These are phyloP conservation scores for Melaleuca quinquenervia DNA, from an alignment of 345 rosid genomes.

Conservation along the genomic window DNA sequence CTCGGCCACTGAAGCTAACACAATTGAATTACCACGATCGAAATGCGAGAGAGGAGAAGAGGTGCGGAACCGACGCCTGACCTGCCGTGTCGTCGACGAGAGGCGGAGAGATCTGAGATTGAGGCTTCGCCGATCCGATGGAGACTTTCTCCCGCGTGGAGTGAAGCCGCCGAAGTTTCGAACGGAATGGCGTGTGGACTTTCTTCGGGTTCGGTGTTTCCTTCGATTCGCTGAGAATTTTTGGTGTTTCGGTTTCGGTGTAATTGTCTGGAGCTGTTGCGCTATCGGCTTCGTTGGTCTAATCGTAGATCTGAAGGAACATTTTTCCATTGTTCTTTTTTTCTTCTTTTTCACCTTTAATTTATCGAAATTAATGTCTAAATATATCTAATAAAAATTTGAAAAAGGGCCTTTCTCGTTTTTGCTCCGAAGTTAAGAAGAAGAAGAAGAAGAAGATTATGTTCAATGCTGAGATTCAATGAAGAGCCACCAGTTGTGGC, in stretches of 20 bases:
- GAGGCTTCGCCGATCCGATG: neutral
- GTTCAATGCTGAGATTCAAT: neutral
- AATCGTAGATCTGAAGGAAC: neutral
- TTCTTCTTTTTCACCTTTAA: neutral
- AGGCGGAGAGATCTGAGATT: neutral
- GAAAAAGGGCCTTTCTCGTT: neutral
- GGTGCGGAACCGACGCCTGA: neutral
- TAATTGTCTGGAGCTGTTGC: neutral
- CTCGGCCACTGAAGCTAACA: neutral
- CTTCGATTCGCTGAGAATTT: neutral
- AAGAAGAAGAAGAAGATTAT: neutral
- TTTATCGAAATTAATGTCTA: neutral
- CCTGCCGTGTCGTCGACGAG: neutral
- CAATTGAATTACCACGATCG: neutral
- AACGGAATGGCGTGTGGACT: neutral
- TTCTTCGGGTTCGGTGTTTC: neutral
- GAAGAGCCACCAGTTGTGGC: neutral
- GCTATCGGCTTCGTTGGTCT: neutral
- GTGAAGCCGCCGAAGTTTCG: neutral
- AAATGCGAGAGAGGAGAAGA: neutral
- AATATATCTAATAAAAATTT: neutral
- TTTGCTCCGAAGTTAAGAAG: neutral
- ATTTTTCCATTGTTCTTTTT: neutral
- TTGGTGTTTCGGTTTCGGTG: neutral
- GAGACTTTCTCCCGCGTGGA: neutral